These are phyloP conservation scores for Botryosphaeria dothidea DNA, from an alignment of 2,329 filamentous ascomycete genomes.

Conservation along the genomic window DNA sequence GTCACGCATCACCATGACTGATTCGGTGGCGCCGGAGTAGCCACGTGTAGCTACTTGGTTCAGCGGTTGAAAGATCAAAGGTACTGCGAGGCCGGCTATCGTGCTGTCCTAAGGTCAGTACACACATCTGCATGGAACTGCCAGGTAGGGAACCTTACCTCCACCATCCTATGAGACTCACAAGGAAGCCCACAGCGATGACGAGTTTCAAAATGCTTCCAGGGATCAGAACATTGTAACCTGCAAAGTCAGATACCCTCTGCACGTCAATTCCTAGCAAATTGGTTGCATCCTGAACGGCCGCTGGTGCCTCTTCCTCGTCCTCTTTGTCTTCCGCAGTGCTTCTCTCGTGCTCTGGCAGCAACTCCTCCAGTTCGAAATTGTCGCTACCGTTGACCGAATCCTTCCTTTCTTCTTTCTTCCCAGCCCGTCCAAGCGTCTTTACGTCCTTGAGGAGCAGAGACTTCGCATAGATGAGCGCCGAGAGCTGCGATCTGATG, in stretches of 20 bases:
- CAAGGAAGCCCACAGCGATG: slow-evolving; percentile 66
- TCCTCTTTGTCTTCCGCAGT: not conserved
- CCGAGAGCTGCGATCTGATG: slow-evolving; percentile 67
- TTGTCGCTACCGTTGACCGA: not conserved
- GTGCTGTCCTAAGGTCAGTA: not conserved
- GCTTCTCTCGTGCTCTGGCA: slow-evolving; percentile 35
- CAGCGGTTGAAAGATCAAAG: slow-evolving; percentile 4
- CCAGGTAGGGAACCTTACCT: no score
- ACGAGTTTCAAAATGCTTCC: slow-evolving; percentile 63
- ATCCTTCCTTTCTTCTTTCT: not conserved
- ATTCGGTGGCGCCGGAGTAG: slow-evolving; percentile 47
- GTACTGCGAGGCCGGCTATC: not conserved
- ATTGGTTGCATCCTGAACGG: slow-evolving; percentile 69
- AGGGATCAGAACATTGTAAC: slow-evolving; percentile 66
- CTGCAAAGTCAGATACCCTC: slow-evolving; percentile 68
- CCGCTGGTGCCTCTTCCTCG: not conserved
- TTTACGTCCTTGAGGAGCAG: slow-evolving; percentile 78
- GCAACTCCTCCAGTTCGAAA: slow-evolving; percentile 40
- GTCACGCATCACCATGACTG: slow-evolving; percentile 74
- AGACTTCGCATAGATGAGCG: slow-evolving; percentile 74
- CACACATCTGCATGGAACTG: no score
- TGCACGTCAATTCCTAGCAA: slow-evolving; percentile 73
- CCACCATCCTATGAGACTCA: slow-evolving; percentile 62
- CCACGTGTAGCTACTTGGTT: not conserved
- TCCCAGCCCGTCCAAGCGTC: slow-evolving; percentile 37